Evolutionary conservation across 257 asterid species (phyloP), one percentile per base, ranked within the genome.

Genomic region (Solanum sejunctum): DNA sequence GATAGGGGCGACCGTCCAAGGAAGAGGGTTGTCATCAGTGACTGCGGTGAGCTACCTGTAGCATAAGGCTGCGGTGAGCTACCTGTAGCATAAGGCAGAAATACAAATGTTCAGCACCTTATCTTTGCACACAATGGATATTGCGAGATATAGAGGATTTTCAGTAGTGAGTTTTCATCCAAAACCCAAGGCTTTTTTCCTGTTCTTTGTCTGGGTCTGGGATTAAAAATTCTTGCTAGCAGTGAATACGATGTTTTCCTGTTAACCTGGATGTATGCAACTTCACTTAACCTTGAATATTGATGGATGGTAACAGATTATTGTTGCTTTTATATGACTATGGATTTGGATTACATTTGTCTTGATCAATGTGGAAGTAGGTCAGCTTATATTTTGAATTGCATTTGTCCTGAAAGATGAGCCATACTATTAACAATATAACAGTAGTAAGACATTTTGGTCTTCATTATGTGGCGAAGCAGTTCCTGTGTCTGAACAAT

Each of bases 1-100:
- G 99, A 95, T 89, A 89, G 99, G 89, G 99, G 98, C 56, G 99
- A 96, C 84, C 96, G 97, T 26, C 99, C 99, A 45, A 70, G 43
- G 73, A 90, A 89, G 93, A 92, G 93, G 91, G 98, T 96, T n/a
- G 92, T 92, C 28, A 84, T 96, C 84, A 95, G 97, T 83, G 99
- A 96, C 4, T 93, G 92, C 26, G 99, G 99, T 73, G 98, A 95
- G 87, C 94, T 96, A 85, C 98, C 97, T 21, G 88, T 92, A 36
- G 98, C 88, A 28, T 93, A 83, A 92, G 84, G 49, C 57, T 93
- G 92, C 26, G 99, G 99, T 73, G 98, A 95, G 87, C 94, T 96
- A 85, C 98, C 97, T 21, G 88, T 92, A 36, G 98, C 88, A 28
- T 93, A 83, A 92, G 84, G 51, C 57, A 51, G 70, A 77, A 80